Evolutionary conservation across 1,139 yeast species (phyloP).

Genomic region (Candida tetrigidarum): DNA sequence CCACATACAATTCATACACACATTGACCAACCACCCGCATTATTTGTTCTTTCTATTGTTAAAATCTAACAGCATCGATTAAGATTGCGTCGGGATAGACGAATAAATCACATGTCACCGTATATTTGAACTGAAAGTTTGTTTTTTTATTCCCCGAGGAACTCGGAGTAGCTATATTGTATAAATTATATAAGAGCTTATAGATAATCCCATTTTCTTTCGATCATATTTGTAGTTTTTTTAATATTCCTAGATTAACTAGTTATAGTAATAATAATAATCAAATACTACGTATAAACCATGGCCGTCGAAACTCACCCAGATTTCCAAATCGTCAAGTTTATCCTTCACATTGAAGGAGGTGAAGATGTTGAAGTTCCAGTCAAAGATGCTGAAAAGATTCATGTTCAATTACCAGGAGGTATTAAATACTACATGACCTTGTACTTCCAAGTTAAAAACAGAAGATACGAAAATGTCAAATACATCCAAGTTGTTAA

Average conservation of each 20-base stretch:
- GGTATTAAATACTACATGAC: constrained; percentile 39
- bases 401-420: constrained; percentile 43
- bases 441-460: constrained; percentile 38
- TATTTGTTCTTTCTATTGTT: too few relatives aligned
- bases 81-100: neutral
- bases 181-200: neutral
- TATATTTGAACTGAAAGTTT: neutral
- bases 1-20: neutral
- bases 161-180: constrained; percentile 1
- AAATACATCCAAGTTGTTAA: constrained; percentile 42
- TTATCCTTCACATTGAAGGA: constrained; percentile 37
- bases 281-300: too few relatives aligned
- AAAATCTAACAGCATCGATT: too few relatives aligned
- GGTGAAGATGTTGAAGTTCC: constrained; percentile 33
- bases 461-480: constrained; percentile 34
- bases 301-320: constrained; percentile 22
- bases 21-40: too few relatives aligned
- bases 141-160: constrained; percentile 1
- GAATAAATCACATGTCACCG: constrained; percentile 1
- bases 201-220: neutral
- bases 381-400: constrained; percentile 33
- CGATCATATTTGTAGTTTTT: neutral
- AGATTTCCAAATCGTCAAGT: constrained; percentile 39
- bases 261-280: too few relatives aligned
- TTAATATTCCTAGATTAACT: neutral